Conservation (phyloP, 805 yeast species). For the Lachancea fermentati region DNA sequence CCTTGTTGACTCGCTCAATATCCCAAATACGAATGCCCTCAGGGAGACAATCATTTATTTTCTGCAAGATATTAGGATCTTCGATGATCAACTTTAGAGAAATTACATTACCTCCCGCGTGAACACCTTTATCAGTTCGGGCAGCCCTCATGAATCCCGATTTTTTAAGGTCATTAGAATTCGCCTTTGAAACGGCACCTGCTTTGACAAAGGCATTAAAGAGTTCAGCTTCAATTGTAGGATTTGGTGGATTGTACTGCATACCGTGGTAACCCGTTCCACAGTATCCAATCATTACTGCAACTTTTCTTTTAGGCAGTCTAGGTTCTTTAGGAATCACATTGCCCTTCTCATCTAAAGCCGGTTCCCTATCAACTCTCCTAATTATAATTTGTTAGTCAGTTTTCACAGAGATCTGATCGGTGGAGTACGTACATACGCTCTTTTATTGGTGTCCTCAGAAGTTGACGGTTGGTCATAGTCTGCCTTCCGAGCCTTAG, state of each 20-base stretch:
- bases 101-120: constrained; percentile 92
- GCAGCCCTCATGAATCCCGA: constrained; percentile 84
- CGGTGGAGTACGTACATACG: constrained; percentile 18
- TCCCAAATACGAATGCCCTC: constrained; percentile 93
- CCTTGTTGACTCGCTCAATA: constrained; percentile 76
- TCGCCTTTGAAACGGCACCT: constrained; percentile 83
- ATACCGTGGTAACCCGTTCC: constrained; percentile 96
- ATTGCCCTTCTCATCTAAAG: constrained; percentile 56
- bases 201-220: constrained; percentile 79
- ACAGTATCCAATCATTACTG: constrained; percentile 86
- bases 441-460: constrained; percentile 21
- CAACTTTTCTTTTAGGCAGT: constrained; percentile 85
- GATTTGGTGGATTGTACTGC: constrained; percentile 85
- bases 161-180: constrained; percentile 83
- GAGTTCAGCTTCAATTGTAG: constrained; percentile 86
- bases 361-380: constrained; percentile 17
- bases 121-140: constrained; percentile 92
- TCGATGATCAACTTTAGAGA: constrained; percentile 79
- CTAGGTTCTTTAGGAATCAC: constrained; percentile 53
- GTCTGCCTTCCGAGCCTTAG: constrained; percentile 29
- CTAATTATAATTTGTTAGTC: constrained; percentile 6
- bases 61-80: constrained; percentile 60
- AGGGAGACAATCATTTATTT: constrained; percentile 73
- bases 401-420: too few relatives aligned
- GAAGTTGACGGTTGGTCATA: constrained; percentile 10